Evolutionary conservation across 352 stramenopile genomes (phyloP).

Genomic region (Phytophthora nicotianae): DNA sequence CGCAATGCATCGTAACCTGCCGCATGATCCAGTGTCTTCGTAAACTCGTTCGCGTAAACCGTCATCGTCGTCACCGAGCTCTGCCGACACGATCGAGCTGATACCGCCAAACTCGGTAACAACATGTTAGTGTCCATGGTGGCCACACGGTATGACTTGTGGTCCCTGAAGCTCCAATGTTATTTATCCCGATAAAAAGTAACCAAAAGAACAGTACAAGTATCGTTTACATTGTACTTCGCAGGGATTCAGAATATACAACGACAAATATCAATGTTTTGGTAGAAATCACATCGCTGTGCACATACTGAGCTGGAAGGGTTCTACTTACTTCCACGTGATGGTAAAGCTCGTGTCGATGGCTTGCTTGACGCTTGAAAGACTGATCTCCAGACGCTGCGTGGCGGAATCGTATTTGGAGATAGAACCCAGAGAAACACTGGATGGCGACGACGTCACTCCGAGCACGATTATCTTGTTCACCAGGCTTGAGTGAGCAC

Average conservation of each 20-base stretch:
- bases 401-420: constrained; percentile 34
- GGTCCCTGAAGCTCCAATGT: too few relatives aligned
- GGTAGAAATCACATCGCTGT: neutral
- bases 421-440: constrained; percentile 34
- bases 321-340: constrained; percentile 27
- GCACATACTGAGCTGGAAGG: neutral
- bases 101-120: too few relatives aligned
- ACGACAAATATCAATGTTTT: neutral
- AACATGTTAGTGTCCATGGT: too few relatives aligned
- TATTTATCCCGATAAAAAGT: too few relatives aligned
- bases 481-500: constrained; percentile 21
- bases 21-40: too few relatives aligned
- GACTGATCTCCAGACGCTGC: constrained; percentile 35
- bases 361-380: constrained; percentile 24
- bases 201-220: too few relatives aligned
- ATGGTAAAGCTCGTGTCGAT: constrained; percentile 36
- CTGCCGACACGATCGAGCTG: too few relatives aligned
- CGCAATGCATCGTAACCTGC: too few relatives aligned
- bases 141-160: too few relatives aligned
- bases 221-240: too few relatives aligned
- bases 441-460: constrained; percentile 26
- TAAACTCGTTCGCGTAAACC: too few relatives aligned
- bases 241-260: neutral
- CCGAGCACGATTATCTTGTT: constrained; percentile 43
- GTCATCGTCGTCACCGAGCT: too few relatives aligned